A percentile compares a stretch with the other conserved stretches of the same genome.
Evolutionary conservation across 2,329 filamentous ascomycete species (phyloP).

Genomic region (Trichoderma sp.): DNA sequence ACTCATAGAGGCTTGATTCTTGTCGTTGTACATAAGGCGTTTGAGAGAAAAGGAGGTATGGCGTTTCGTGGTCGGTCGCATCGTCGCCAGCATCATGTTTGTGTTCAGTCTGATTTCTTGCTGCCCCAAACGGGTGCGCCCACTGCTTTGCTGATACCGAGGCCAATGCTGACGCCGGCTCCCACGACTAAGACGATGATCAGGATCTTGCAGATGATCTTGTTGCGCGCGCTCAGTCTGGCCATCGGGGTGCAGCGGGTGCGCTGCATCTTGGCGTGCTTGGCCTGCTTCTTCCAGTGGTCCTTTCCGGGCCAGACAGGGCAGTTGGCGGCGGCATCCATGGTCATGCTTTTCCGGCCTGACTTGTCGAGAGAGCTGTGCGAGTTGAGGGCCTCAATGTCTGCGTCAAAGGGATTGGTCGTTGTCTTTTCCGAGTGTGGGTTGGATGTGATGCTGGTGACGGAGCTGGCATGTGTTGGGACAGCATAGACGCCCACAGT

Average conservation of each 20-base stretch:
- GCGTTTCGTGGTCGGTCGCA: constrained; percentile 8
- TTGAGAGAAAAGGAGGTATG: neutral
- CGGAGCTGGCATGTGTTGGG: constrained; percentile 31
- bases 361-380: constrained; percentile 40
- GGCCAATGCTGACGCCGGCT: constrained; percentile 56
- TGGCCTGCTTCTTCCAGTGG: constrained; percentile 62
- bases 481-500: constrained; percentile 30
- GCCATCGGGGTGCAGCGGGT: constrained; percentile 55
- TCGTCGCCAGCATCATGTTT: neutral
- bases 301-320: constrained; percentile 62
- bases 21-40: neutral
- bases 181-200: constrained; percentile 56
- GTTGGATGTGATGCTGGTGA: constrained; percentile 46
- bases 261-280: constrained; percentile 55
- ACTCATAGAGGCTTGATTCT: neutral
- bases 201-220: constrained; percentile 56
- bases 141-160: constrained; percentile 63
- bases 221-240: constrained; percentile 55
- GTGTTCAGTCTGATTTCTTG: constrained; percentile 28
- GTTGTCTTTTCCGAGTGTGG: constrained; percentile 44
- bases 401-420: constrained; percentile 58
- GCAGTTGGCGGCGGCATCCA: constrained; percentile 48
- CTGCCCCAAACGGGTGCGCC: constrained; percentile 60
- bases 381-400: constrained; percentile 57
- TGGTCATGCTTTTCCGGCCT: constrained; percentile 32